Base-by-base conservation (phyloP, 345 rosid genomes). In the Camelina sativa region DNA sequence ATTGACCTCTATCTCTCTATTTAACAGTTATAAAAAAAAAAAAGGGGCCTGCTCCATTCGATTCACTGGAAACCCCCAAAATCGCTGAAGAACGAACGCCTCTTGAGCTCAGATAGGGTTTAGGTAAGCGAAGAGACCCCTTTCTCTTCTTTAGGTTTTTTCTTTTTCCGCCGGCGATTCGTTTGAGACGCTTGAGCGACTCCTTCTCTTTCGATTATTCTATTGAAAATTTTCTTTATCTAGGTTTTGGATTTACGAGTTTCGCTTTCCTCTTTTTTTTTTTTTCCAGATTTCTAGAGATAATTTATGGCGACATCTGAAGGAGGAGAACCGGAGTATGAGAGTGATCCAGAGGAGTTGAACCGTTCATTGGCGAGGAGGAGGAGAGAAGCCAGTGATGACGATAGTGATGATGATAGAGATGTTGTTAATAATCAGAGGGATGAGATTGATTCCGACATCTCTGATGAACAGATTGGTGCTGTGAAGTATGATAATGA, bases 281-380 rank as follows among this genome's bases (percentile, higher is more conserved):
- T 32, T 61, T 52, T 65, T 43, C 62, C 62, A 47, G 73, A 43
- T 65, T 41, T 70, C 20, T 59, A 43, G 11, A 62, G 50, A 25
- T n/a, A 66, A 85, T 87, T 34, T 17, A 76, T 76, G 95, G 85
- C 88, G 12, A 62, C 83, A 20, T 67, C 40, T 40, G 85, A 80
- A 4, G 91, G 79, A 52, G 88, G 79, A 22, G 96, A 85, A 54
- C 65, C 85, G 73, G 92, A 88, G 20, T 92, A 90, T 35, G 98
- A 91, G 78, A 96, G 99, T 75, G 98, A 96, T 84, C 94, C 94
- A 1, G 99, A 91, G 78, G 99, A 91, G 83, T 79, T 80, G 48
- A 84, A 87, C 74, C 83, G 88, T n/a, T 82, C 89, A 11, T 78
- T 92, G 71, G 84, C 82, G 23, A 77, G 79, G 92, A 82, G 97